Conservation (phyloP, 495 filamentous ascomycete species). For the Neurospora sp. region DNA sequence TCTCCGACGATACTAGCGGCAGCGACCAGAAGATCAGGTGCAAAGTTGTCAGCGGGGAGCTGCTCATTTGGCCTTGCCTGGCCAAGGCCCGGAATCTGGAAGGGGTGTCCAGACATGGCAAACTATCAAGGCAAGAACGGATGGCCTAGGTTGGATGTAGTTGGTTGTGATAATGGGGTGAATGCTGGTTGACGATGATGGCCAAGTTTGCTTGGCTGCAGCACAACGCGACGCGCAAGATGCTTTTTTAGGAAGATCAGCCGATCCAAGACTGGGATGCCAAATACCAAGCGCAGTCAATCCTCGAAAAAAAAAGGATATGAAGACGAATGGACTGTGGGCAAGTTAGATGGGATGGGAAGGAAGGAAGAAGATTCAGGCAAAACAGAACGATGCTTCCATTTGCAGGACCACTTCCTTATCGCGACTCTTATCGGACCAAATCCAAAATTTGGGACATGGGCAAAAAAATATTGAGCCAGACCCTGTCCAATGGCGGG, state of each 20-base stretch:
- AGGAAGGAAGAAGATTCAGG: not conserved
- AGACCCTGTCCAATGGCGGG: slow-evolving; percentile 13
- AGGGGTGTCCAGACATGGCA: slow-evolving; percentile 31
- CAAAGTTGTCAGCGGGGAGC: slow-evolving; percentile 13
- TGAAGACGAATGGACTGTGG: not conserved
- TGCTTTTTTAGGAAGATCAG: not conserved
- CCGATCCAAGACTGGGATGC: not conserved
- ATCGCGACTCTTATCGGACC: not conserved
- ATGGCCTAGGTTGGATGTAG: not conserved
- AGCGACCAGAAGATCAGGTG: slow-evolving; percentile 12
- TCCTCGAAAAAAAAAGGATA: not conserved
- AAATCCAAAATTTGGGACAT: not conserved
- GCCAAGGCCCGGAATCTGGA: slow-evolving; percentile 34
- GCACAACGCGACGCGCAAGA: not conserved
- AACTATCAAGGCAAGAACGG: not conserved
- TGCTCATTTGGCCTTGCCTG: slow-evolving; percentile 18
- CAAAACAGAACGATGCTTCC: not conserved
- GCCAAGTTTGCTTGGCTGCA: not conserved
- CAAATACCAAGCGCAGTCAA: not conserved
- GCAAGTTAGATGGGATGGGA: not conserved
- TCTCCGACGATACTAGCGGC: slow-evolving; percentile 5
- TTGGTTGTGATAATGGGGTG: not conserved
- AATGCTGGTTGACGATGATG: not conserved
- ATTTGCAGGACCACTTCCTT: not conserved
- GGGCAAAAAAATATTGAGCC: slow-evolving; percentile 22